These are phyloP conservation scores for Rhizopogon vinicolor DNA, from an alignment of 768 basidiomycete species.

Conservation along the genomic window DNA sequence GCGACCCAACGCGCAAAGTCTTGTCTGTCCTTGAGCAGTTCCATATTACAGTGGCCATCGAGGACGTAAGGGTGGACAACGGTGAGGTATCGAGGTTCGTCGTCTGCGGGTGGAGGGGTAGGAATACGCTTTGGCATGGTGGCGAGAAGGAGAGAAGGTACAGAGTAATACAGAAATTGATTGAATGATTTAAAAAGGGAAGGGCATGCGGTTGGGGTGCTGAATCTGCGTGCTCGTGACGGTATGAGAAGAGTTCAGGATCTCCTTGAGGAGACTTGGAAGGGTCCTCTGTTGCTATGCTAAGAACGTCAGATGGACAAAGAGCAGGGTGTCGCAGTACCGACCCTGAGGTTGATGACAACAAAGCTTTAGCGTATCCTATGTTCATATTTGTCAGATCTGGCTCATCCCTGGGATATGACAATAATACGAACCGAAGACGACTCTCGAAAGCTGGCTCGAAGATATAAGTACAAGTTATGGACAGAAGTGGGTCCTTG, in stretches of 20 bases:
- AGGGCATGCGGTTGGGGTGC: neutral
- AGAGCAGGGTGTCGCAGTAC: neutral
- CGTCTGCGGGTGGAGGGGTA: slow-evolving; percentile 39
- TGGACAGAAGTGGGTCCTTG: neutral
- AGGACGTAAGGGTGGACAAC: slow-evolving; percentile 40
- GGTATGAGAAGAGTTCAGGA: neutral
- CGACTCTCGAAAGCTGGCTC: no score
- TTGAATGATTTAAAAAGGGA: neutral
- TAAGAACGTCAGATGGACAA: neutral
- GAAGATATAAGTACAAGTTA: neutral
- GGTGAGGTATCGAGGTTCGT: slow-evolving; percentile 41
- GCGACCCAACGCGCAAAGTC: slow-evolving; percentile 41
- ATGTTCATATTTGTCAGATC: neutral
- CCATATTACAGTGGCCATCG: slow-evolving; percentile 35
- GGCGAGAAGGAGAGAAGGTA: neutral
- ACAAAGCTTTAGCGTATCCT: neutral
- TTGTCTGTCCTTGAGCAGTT: slow-evolving; percentile 29
- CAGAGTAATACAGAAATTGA: neutral
- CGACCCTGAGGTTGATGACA: neutral
- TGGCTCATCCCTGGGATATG: neutral
- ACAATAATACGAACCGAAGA: neutral
- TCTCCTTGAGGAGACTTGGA: neutral
- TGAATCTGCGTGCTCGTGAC: neutral
- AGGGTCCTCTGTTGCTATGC: neutral
- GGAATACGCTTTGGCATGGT: slow-evolving; percentile 38